Base-by-base conservation (phyloP, 1,284 basidiomycete species). In the Mixia osmundae region DNA sequence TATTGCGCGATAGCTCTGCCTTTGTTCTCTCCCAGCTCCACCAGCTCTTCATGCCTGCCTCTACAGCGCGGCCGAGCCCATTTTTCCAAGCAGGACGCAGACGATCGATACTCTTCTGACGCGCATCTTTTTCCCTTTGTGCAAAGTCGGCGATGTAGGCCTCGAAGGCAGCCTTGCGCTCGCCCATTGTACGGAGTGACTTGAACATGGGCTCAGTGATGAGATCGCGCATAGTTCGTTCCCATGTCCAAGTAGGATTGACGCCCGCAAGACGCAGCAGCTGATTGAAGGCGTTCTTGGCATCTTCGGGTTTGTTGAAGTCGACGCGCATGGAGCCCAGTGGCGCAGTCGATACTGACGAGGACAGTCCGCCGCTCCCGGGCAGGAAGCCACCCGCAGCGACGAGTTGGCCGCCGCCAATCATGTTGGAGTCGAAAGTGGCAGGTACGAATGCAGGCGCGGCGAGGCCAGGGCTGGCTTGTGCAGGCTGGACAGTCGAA, bases 121-220 rank as follows among this genome's bases (percentile, higher is more conserved):
- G 39, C 30, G 42, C 42, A 25, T 47, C 44, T 11, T 30, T 30
- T 25, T 55, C 51, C 25, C 44, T 33, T 16, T 37, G 33, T 14
- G 44, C 38, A 11, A 50, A 45, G 25, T 51, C 46, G n/a, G 49
- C 48, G 15, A 58, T 43, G 42, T 57, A 56, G 42, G 53, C 54
- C 41, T 52, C 47, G 40, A 56, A 99, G 32, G 75, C 73, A 31
- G 72, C 64, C 59, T 94, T 95, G 61, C 89, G 87, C 59, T 97
- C 83, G 3, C 82, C 78, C 35, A 95, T 64, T 30, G 78, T 80
- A 53, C 79, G 80, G 42, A 97, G 64, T 33, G 83, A 76, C 61
- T 87, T 91, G 62, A 94, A 97, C 46, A 94, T 60, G 25, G 91
- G 87, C 61, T 97, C 89, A 47, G 85, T 94, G 58, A 99, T 87